Conservation (phyloP, 2,329 filamentous ascomycete genomes). For the Ophiostoma ips region DNA sequence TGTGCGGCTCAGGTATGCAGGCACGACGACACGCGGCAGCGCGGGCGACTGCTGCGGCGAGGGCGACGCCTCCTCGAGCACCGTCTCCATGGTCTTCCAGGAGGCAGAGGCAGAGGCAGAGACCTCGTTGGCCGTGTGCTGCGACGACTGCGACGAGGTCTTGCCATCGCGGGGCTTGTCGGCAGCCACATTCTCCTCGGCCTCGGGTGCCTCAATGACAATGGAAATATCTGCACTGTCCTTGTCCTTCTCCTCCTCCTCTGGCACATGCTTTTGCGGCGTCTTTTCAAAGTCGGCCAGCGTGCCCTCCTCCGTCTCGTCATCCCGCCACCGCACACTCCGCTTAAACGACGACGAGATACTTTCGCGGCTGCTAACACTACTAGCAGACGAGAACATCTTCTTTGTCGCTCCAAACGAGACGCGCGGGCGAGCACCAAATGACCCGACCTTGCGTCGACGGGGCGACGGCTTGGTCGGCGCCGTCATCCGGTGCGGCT, state of each 20-base stretch:
- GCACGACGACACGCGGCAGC: conserved; percentile 19
- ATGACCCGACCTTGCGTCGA: conserved; percentile 48
- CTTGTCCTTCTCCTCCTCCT: conserved; percentile 29
- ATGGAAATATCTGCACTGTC: background rate
- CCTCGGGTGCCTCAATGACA: background rate
- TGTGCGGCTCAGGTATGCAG: conserved; percentile 6
- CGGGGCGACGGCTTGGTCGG: conserved; percentile 70
- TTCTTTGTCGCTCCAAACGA: conserved; percentile 73
- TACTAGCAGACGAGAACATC: conserved; percentile 33
- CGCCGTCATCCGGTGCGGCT: conserved; percentile 32
- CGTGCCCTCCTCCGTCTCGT: conserved; percentile 67
- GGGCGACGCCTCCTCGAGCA: conserved; percentile 1
- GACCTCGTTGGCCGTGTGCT: background rate
- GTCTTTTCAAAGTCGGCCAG: conserved; percentile 88
- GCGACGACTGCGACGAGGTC: background rate
- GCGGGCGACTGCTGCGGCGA: conserved; percentile 27
- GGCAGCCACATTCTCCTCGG: background rate
- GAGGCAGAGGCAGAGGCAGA: too few species aligned
- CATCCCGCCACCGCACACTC: conserved; percentile 82
- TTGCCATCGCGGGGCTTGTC: background rate
- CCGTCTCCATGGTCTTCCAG: conserved; percentile 7
- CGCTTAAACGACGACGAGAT: conserved; percentile 43
- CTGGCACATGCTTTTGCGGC: conserved; percentile 50
- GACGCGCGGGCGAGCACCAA: conserved; percentile 52
- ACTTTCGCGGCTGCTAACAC: conserved; percentile 2